Percentiles rank a stretch among this genome's conserved stretches.
Evolutionary conservation across 1,139 yeast species (phyloP).

Genomic region (Chernovozyma aurita): DNA sequence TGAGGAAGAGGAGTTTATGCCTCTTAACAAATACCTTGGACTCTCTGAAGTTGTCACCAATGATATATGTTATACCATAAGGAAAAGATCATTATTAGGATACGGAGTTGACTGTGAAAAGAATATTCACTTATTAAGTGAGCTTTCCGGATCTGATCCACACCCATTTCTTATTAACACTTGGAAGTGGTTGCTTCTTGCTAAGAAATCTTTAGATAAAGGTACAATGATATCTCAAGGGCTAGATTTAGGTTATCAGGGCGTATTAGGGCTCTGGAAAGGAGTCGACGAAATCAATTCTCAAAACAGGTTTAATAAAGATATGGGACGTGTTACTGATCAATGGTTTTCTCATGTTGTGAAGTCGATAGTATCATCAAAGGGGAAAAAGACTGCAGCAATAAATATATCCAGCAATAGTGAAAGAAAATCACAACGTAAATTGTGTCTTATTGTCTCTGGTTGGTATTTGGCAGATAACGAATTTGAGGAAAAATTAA

Average conservation of each 20-base stretch:
- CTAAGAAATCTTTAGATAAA: constrained; percentile 61
- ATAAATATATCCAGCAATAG: constrained; percentile 45
- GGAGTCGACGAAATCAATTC: constrained; percentile 62
- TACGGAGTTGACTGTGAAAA: constrained; percentile 68
- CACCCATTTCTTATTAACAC: constrained; percentile 64
- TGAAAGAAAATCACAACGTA: constrained; percentile 59
- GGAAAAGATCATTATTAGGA: constrained; percentile 66
- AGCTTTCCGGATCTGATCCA: constrained; percentile 48
- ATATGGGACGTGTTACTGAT: constrained; percentile 32
- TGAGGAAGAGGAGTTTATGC: constrained; percentile 21
- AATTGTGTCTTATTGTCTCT: constrained; percentile 74
- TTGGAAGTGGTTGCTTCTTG: constrained; percentile 86
- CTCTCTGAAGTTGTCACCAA: constrained; percentile 42
- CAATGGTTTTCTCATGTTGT: constrained; percentile 45
- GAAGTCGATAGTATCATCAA: constrained; percentile 36
- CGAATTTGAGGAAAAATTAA: constrained; percentile 70
- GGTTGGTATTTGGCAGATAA: constrained; percentile 87
- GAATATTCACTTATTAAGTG: constrained; percentile 61
- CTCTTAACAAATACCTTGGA: constrained; percentile 29
- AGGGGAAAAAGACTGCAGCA: constrained; percentile 42
- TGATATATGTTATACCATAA: constrained; percentile 64
- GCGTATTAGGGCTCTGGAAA: constrained; percentile 87
- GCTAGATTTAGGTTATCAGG: constrained; percentile 81
- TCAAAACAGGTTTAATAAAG: constrained; percentile 47
- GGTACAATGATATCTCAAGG: constrained; percentile 66